phyloP scores from a whole-genome alignment of 306 rosid species.

The Fragaria ananassa region DNA sequence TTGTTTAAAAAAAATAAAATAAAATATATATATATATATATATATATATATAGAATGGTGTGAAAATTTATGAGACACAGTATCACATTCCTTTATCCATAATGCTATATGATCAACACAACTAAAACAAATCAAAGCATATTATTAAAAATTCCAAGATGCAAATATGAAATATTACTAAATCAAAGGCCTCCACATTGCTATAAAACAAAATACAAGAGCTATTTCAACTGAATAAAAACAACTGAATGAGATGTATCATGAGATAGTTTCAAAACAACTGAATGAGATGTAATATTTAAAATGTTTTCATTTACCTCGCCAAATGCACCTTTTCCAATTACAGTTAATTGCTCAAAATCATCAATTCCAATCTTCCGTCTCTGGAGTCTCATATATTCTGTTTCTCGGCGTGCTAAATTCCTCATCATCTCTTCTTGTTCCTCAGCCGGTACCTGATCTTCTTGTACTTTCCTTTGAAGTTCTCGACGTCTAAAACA shows the following conservation, averaged over 20 bases:
- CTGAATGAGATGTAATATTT: neutral
- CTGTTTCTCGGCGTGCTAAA: conserved; percentile 90
- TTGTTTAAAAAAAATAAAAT: neutral
- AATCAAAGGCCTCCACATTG: neutral
- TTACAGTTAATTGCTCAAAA: conserved; percentile 84
- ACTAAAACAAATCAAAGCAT: neutral
- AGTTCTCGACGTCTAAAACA: conserved; percentile 71
- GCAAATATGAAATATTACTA: neutral
- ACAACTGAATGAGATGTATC: neutral
- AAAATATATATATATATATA: too few species aligned
- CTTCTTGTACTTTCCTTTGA: conserved; percentile 77
- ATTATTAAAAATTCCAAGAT: neutral
- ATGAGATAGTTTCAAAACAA: neutral
- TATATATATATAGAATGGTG: neutral
- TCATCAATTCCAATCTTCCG: conserved; percentile 95
- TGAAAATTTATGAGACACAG: too few species aligned
- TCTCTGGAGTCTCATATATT: conserved; percentile 86
- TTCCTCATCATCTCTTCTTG: conserved; percentile 91
- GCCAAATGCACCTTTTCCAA: conserved; percentile 98
- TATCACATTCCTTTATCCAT: too few species aligned
- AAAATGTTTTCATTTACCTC: conserved; percentile 53
- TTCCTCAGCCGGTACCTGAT: conserved; percentile 78
- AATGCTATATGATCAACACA: too few species aligned
- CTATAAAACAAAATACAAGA: neutral
- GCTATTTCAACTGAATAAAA: neutral